Conservation (phyloP, 441 rosid genomes). For the Daphne laureola region DNA sequence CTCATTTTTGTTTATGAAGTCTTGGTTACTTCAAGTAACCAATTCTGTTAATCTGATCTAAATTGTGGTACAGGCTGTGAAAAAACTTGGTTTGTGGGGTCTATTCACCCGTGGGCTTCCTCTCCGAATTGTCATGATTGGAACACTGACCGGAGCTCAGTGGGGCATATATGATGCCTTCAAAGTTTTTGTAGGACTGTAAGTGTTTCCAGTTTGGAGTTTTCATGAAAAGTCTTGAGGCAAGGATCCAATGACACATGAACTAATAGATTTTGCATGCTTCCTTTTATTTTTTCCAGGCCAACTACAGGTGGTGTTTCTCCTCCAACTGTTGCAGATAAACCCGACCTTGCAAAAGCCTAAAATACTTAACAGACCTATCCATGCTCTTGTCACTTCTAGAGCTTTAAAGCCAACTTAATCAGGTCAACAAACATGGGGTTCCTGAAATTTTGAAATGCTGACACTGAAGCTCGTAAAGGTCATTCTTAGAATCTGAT, state of each 20-base stretch:
- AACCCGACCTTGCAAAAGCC: slow-evolving; percentile 31
- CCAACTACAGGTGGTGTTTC: slow-evolving; percentile 90
- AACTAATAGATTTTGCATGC: slow-evolving; percentile 2
- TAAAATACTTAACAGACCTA: slow-evolving; percentile 10
- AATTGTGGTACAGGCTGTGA: slow-evolving; percentile 66
- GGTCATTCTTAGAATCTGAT: slow-evolving; percentile 17
- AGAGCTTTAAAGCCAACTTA: slow-evolving; percentile 8
- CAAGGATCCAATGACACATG: neutral
- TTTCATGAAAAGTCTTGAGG: neutral
- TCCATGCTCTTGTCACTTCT: neutral
- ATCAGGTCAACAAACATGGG: slow-evolving; percentile 25
- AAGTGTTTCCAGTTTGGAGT: slow-evolving; percentile 26
- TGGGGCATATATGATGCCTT: slow-evolving; percentile 98
- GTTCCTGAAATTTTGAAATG: slow-evolving; percentile 11
- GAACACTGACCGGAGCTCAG: slow-evolving; percentile 97
- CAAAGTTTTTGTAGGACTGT: slow-evolving; percentile 98
- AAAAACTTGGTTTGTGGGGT: slow-evolving; percentile 86
- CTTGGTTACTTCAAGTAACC: neutral
- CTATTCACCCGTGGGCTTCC: slow-evolving; percentile 98
- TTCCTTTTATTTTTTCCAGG: slow-evolving; percentile 32
- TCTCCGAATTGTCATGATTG: slow-evolving; percentile 98
- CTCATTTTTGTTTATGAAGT: neutral
- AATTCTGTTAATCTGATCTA: neutral
- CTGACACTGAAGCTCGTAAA: slow-evolving; percentile 15
- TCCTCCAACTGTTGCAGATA: slow-evolving; percentile 34